Base-by-base conservation (phyloP, 2,329 filamentous ascomycete species). In the Apiospora rasikravindrae region DNA sequence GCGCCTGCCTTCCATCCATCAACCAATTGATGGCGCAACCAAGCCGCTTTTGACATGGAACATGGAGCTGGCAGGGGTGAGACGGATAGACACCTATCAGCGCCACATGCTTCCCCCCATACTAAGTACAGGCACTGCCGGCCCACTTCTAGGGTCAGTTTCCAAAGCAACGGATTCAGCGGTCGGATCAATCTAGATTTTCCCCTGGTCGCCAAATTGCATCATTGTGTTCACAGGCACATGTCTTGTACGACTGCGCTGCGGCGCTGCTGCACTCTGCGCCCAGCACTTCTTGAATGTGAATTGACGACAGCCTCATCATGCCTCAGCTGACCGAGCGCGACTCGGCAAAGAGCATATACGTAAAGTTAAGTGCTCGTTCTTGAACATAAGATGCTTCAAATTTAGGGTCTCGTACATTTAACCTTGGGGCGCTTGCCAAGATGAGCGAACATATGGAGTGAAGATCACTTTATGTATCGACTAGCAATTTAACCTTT, bases 191-290 rank as follows among this genome's bases (percentile, higher is more conserved):
- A 61, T 61, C 57, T 64, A 64, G 57, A 64, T 64, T 64, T 64
- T 64, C 57, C 29, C 57, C 57, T 64, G 57, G 57, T 37, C 57
- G 57, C 29, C 57, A 64, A 64, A 64, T 64, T 64, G 57, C 57
- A 64, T 64, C 57, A 64, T 64, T 64, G 7, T 40, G 33, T 64
- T 64, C 33, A 40, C 57, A 64, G 33, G 57, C 40, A 64, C 33
- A 40, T 40, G 57, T n/a, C 19, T 37, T 37, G 57, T 64, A 40
- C 19, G 22, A 64, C 57, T n/a, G 33, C 33, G 40, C 19, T 51
- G n/a, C 49, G 40, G 33, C 33, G 40, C 19, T 51, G n/a, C 49
- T 13, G 10, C 10, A 11, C 26, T 57, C 14, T 13, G 33, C 33
- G 8, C 33, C 8, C 33, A 37, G 33, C 33, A 37, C 33, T 37